phyloP scores from a whole-genome alignment of 202 grass and related monocot species.

The Digitaria exilis region DNA sequence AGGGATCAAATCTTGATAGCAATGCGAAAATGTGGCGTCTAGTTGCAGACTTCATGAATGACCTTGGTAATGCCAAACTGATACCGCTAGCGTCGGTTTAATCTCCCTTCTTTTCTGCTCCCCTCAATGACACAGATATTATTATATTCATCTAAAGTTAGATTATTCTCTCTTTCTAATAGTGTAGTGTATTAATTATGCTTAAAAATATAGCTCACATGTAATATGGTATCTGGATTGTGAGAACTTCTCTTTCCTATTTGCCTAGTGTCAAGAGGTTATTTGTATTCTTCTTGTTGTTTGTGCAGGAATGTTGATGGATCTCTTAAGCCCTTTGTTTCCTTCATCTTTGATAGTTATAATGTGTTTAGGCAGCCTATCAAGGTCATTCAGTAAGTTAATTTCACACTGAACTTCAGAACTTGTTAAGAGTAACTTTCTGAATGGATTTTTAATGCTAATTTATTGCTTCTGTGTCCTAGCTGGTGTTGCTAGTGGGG shows the following conservation, averaged over 20 bases:
- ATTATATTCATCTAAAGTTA: slow-evolving; percentile 1
- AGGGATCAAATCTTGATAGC: slow-evolving; percentile 95
- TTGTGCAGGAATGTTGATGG: slow-evolving; percentile 94
- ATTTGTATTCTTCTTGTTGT: slow-evolving; percentile 34
- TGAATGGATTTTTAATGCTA: neutral
- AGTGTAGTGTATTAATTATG: neutral
- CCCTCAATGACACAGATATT: neutral
- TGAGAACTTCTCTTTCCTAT: neutral
- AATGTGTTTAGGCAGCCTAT: slow-evolving; percentile 88
- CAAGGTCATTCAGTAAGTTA: slow-evolving; percentile 94
- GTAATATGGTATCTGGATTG: slow-evolving; percentile 15
- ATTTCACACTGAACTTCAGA: slow-evolving; percentile 11
- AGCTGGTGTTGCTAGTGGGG: slow-evolving; percentile 99
- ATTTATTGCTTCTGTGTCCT: slow-evolving; percentile 22
- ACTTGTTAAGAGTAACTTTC: slow-evolving; percentile 8
- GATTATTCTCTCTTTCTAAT: neutral
- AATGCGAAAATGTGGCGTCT: slow-evolving; percentile 95
- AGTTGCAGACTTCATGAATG: slow-evolving; percentile 99
- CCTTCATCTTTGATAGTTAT: slow-evolving; percentile 88
- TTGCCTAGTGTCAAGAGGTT: neutral
- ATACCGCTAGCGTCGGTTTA: neutral
- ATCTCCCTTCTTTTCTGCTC: neutral
- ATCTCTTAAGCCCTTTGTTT: slow-evolving; percentile 94
- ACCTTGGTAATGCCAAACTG: slow-evolving; percentile 69
- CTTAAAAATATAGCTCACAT: slow-evolving; percentile 28